Evolutionary conservation across 2,329 filamentous ascomycete species (phyloP).

Genomic region (Xylaria sp.): DNA sequence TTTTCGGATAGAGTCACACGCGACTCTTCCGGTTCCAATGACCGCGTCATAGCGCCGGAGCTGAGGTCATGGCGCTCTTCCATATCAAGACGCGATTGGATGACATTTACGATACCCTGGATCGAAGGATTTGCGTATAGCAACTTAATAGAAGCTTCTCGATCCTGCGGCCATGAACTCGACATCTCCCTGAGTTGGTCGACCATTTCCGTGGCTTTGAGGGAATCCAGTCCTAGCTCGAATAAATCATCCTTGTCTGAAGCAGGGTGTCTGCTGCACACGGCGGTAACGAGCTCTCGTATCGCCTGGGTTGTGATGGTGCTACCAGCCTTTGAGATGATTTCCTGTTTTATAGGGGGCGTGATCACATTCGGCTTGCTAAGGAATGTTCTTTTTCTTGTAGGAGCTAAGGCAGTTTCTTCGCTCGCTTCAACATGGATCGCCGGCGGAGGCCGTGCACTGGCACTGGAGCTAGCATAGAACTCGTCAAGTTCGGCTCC

Average conservation of each 20-base stretch:
- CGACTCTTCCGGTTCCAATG: neutral
- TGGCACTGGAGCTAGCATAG: neutral
- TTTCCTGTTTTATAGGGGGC: neutral
- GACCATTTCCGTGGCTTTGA: slow-evolving; percentile 26
- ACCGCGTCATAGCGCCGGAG: neutral
- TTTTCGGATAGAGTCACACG: neutral
- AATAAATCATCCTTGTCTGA: slow-evolving; percentile 27
- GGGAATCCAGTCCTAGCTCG: slow-evolving; percentile 26
- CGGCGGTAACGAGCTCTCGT: neutral
- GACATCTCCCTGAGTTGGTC: neutral
- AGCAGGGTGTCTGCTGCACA: neutral
- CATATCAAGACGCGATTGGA: neutral
- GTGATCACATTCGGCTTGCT: neutral
- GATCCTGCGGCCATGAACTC: slow-evolving; percentile 7
- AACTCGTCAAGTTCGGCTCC: slow-evolving; percentile 8
- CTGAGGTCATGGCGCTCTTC: neutral
- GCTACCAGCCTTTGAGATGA: neutral
- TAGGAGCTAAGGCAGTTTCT: neutral
- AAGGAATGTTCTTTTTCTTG: neutral
- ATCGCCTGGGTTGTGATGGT: neutral
- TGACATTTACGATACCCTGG: slow-evolving; percentile 5
- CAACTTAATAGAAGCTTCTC: slow-evolving; percentile 18
- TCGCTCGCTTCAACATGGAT: neutral
- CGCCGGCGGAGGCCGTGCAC: neutral
- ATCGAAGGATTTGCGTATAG: slow-evolving; percentile 29